Conservation (phyloP, 202 grass and related monocot genomes). For the Musa balbisiana region DNA sequence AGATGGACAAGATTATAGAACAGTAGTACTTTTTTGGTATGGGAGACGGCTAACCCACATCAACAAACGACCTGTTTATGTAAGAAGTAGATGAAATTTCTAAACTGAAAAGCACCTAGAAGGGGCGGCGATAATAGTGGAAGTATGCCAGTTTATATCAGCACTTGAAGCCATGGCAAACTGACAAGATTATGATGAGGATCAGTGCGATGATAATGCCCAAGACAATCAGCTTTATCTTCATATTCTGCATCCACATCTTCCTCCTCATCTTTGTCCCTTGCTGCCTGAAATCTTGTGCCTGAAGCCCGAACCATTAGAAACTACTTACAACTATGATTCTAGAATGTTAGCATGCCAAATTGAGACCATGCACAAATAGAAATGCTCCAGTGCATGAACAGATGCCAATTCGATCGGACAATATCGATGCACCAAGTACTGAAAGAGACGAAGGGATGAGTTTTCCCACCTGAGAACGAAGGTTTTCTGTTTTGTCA, state of each 20-base stretch:
- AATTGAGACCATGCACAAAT: background rate
- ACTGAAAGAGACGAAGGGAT: background rate
- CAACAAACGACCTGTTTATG: background rate
- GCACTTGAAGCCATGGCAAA: conserved; percentile 92
- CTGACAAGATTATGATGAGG: conserved; percentile 85
- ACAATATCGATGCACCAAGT: background rate
- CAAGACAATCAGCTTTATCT: conserved; percentile 91
- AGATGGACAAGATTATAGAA: no score
- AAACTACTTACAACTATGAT: background rate
- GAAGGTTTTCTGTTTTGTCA: conserved; percentile 83
- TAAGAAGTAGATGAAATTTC: background rate
- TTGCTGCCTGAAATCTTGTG: conserved; percentile 85
- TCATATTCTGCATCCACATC: conserved; percentile 99
- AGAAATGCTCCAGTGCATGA: background rate
- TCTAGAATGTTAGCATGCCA: background rate
- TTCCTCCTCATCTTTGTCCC: conserved; percentile 71
- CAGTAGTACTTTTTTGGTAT: no score
- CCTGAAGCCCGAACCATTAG: conserved; percentile 26
- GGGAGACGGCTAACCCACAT: no score
- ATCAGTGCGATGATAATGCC: conserved; percentile 86
- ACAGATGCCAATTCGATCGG: background rate
- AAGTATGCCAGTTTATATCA: conserved; percentile 13
- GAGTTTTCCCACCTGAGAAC: conserved; percentile 41
- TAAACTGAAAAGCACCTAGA: background rate
- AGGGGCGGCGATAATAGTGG: background rate